Evolutionary conservation across 176 grass and related monocot species (phyloP).

Genomic region (Oryza officinalis): DNA sequence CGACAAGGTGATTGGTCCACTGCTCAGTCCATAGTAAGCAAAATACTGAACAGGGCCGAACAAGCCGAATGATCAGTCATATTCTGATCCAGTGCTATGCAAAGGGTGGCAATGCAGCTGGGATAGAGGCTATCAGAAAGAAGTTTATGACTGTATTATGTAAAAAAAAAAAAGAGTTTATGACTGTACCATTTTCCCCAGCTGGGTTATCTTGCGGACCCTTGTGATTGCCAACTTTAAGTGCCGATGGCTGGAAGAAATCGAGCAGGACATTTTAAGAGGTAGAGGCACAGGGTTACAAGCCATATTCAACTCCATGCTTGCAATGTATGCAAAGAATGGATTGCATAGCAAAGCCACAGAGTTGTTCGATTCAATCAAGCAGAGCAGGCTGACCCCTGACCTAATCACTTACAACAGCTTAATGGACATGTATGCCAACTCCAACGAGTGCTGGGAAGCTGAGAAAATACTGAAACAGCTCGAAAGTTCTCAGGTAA

Average conservation of each 20-base stretch:
- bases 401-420: slow-evolving; percentile 81
- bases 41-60: slow-evolving; percentile 75
- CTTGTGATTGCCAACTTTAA: slow-evolving; percentile 60
- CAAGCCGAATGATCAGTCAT: slow-evolving; percentile 75
- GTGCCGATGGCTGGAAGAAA: slow-evolving; percentile 53
- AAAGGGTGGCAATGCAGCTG: slow-evolving; percentile 55
- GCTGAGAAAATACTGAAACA: slow-evolving; percentile 71
- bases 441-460: slow-evolving; percentile 69
- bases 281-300: no score
- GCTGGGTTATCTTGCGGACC: slow-evolving; percentile 49
- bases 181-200: slow-evolving; percentile 39
- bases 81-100: slow-evolving; percentile 78
- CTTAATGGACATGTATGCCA: slow-evolving; percentile 84
- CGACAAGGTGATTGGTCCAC: slow-evolving; percentile 68
- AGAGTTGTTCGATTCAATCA: slow-evolving; percentile 58
- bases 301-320: slow-evolving; percentile 34
- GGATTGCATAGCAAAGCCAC: slow-evolving; percentile 61
- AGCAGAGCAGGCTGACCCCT: slow-evolving; percentile 53
- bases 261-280: not conserved
- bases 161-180: no score
- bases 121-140: slow-evolving; percentile 53
- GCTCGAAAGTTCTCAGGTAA: slow-evolving; percentile 36
- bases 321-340: slow-evolving; percentile 72
- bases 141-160: slow-evolving; percentile 27
- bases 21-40: slow-evolving; percentile 52